Conservation (phyloP, 1,284 basidiomycete genomes). For the Sanghuangporus baumii region DNA sequence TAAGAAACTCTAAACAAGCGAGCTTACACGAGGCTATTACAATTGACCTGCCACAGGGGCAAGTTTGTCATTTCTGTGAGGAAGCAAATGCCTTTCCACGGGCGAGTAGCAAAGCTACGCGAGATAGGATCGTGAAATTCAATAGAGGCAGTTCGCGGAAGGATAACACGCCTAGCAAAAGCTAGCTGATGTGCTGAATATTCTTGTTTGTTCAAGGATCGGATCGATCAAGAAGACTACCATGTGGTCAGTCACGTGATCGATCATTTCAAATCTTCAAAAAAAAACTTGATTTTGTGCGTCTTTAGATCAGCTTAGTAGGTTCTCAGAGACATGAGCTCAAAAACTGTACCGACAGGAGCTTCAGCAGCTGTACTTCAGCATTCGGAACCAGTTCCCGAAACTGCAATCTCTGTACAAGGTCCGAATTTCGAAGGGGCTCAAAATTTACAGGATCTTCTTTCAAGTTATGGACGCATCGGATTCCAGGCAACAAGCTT, state of each 20-base stretch:
- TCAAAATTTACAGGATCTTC: slow-evolving; percentile 65
- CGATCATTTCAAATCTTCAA: too few species aligned
- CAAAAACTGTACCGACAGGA: slow-evolving; percentile 37
- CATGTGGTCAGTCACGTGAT: too few species aligned
- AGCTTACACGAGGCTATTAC: background rate
- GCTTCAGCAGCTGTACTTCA: slow-evolving; percentile 73
- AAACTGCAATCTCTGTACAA: slow-evolving; percentile 66
- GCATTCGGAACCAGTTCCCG: slow-evolving; percentile 75
- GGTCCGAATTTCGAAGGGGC: slow-evolving; percentile 84
- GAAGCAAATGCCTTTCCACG: too few species aligned
- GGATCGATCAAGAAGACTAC: too few species aligned
- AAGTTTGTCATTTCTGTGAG: too few species aligned
- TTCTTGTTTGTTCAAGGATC: too few species aligned
- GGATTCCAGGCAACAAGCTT: slow-evolving; percentile 96
- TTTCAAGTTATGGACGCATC: slow-evolving; percentile 81
- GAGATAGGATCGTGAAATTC: too few species aligned
- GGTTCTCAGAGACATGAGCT: background rate
- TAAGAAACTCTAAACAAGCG: background rate
- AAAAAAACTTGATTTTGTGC: too few species aligned
- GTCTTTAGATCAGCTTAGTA: background rate
- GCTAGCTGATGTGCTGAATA: too few species aligned
- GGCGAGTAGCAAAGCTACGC: too few species aligned
- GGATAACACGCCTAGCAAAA: too few species aligned
- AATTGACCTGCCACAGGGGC: background rate
- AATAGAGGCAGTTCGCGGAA: too few species aligned